Evolutionary conservation across 1,284 basidiomycete genomes (phyloP).

Genomic region (Stereum hirsutum): DNA sequence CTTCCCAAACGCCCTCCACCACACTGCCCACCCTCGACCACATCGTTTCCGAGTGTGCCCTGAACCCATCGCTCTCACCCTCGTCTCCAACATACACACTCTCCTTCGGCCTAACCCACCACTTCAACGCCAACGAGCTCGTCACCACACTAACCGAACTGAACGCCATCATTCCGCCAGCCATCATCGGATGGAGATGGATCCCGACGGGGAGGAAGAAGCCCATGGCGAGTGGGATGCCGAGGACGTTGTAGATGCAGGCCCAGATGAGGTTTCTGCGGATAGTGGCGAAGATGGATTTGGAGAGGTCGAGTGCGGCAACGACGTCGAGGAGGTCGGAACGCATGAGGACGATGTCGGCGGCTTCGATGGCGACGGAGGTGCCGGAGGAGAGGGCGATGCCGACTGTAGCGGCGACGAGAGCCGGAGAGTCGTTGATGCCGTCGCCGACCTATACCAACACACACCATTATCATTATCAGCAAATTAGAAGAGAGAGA

Average conservation of each 20-base stretch:
- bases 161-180: slow-evolving; percentile 96
- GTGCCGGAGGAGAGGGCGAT: slow-evolving; percentile 95
- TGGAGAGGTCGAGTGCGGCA: slow-evolving; percentile 87
- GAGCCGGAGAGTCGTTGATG: slow-evolving; percentile 96
- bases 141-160: slow-evolving; percentile 94
- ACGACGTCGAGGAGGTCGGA: slow-evolving; percentile 95
- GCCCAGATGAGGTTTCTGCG: slow-evolving; percentile 88
- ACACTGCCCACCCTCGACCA: slow-evolving; percentile 25
- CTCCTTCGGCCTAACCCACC: slow-evolving; percentile 70
- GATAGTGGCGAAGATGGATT: slow-evolving; percentile 87
- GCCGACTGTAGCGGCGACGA: slow-evolving; percentile 91
- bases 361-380: slow-evolving; percentile 95
- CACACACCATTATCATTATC: slow-evolving; percentile 1
- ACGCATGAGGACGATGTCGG: slow-evolving; percentile 96
- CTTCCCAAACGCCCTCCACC: slow-evolving; percentile 33
- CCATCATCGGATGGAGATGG: slow-evolving; percentile 97
- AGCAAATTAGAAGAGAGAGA: background rate
- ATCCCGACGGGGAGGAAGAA: slow-evolving; percentile 87
- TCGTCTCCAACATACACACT: slow-evolving; percentile 62
- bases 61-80: slow-evolving; percentile 34
- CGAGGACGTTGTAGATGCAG: slow-evolving; percentile 87
- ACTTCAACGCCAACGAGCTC: slow-evolving; percentile 80
- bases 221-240: slow-evolving; percentile 99
- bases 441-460: slow-evolving; percentile 85
- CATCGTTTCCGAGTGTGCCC: too few relatives aligned